phyloP scores from a whole-genome alignment of 192 early-diverging fungal species.

The Helicostylum pulchrum region DNA sequence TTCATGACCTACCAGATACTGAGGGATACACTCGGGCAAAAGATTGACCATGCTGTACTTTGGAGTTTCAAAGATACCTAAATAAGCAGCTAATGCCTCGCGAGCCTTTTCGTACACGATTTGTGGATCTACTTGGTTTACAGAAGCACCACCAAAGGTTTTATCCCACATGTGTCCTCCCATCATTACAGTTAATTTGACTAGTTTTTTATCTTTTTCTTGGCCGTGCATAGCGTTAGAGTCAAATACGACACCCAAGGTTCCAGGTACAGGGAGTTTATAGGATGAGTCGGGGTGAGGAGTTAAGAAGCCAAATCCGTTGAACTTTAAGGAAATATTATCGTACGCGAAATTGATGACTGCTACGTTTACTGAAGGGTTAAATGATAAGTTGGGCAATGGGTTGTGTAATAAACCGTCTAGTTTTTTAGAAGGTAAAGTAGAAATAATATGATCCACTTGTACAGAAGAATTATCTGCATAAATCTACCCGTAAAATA shows the following conservation, averaged over 20 bases:
- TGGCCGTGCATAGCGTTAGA: conserved; percentile 73
- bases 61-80: conserved; percentile 53
- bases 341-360: conserved; percentile 80
- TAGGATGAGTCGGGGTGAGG: conserved; percentile 50
- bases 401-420: conserved; percentile 30
- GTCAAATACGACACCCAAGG: conserved; percentile 86
- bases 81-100: conserved; percentile 54
- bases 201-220: conserved; percentile 39
- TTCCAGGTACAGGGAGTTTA: conserved; percentile 26
- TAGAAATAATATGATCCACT: conserved; percentile 61
- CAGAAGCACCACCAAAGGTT: conserved; percentile 39
- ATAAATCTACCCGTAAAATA: conserved; percentile 21
- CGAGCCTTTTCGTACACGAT: conserved; percentile 44
- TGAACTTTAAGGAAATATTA: conserved; percentile 44
- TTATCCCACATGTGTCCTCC: conserved; percentile 76
- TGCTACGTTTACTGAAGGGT: conserved; percentile 73
- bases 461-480: conserved; percentile 24
- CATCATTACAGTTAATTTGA: conserved; percentile 83
- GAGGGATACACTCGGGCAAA: conserved; percentile 78
- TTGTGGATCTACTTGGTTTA: conserved; percentile 20
- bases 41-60: conserved; percentile 53
- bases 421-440: conserved; percentile 59
- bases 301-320: conserved; percentile 88
- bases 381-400: conserved; percentile 54
- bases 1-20: conserved; percentile 84